These are phyloP conservation scores for Phytophthora gonapodyides DNA, from an alignment of 352 stramenopile genomes.

Conservation along the genomic window DNA sequence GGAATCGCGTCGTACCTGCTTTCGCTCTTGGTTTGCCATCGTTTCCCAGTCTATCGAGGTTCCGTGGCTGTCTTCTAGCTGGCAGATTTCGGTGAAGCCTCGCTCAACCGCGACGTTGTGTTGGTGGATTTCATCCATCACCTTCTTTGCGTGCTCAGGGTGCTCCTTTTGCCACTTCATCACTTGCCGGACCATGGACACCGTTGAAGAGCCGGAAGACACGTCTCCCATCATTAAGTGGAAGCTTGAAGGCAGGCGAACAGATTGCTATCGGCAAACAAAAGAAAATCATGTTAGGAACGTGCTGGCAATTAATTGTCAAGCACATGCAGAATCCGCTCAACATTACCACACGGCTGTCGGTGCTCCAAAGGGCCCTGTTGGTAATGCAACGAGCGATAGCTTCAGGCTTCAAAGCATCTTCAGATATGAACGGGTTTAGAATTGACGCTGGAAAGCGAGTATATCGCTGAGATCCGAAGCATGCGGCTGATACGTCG, in stretches of 20 bases:
- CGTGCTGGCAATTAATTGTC: background rate
- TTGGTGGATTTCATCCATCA: slow-evolving; percentile 42
- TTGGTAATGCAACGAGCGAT: slow-evolving; percentile 61
- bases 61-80: slow-evolving; percentile 24
- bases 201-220: slow-evolving; percentile 90
- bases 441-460: slow-evolving; percentile 81
- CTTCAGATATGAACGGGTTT: slow-evolving; percentile 46
- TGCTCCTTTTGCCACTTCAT: slow-evolving; percentile 48
- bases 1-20: slow-evolving; percentile 32
- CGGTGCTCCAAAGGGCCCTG: slow-evolving; percentile 47
- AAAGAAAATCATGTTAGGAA: slow-evolving; percentile 9
- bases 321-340: background rate
- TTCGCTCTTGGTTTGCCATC: slow-evolving; percentile 15
- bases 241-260: slow-evolving; percentile 69
- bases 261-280: slow-evolving; percentile 45
- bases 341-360: slow-evolving; percentile 46
- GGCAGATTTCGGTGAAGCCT: slow-evolving; percentile 31
- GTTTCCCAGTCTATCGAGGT: slow-evolving; percentile 27
- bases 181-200: slow-evolving; percentile 86
- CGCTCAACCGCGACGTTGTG: slow-evolving; percentile 45
- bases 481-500: slow-evolving; percentile 94
- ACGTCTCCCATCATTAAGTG: slow-evolving; percentile 96
- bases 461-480: slow-evolving; percentile 95
- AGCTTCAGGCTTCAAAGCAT: slow-evolving; percentile 56
- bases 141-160: slow-evolving; percentile 30